phyloP scores from a whole-genome alignment of 768 basidiomycete species.

The Solioccasus polychromus region DNA sequence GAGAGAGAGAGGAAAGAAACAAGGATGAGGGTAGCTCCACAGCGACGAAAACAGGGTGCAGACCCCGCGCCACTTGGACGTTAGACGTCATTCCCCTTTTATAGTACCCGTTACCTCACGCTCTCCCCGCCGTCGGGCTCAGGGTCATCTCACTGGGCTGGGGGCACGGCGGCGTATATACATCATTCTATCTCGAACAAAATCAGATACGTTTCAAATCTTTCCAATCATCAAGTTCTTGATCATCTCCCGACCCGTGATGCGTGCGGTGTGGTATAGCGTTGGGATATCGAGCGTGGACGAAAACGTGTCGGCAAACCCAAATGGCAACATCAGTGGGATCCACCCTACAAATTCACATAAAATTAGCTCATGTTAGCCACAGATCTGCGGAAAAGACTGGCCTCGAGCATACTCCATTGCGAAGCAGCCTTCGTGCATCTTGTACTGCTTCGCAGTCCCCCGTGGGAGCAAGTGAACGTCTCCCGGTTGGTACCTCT shows the following conservation, averaged over 20 bases:
- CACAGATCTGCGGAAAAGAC: conserved; percentile 12
- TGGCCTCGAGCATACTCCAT: conserved; percentile 91
- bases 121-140: neutral
- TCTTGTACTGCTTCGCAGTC: conserved; percentile 93
- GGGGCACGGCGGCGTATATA: neutral
- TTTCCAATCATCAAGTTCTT: conserved; percentile 83
- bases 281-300: conserved; percentile 90
- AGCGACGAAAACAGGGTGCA: conserved; percentile 35
- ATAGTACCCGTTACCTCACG: conserved; percentile 5
- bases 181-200: neutral
- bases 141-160: conserved; percentile 1
- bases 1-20: conserved; percentile 9
- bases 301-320: conserved; percentile 77
- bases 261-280: conserved; percentile 69
- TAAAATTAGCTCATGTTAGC: neutral
- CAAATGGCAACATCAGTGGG: conserved; percentile 94
- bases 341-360: conserved; percentile 80
- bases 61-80: conserved; percentile 30
- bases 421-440: conserved; percentile 95
- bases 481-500: conserved; percentile 79
- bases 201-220: conserved; percentile 45
- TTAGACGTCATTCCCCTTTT: conserved; percentile 33
- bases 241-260: conserved; percentile 83
- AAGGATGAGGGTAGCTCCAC: conserved; percentile 34
- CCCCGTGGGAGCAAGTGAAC: conserved; percentile 85